These are phyloP conservation scores for Globisporangium barbulae DNA, from an alignment of 352 stramenopile species.

Conservation along the genomic window DNA sequence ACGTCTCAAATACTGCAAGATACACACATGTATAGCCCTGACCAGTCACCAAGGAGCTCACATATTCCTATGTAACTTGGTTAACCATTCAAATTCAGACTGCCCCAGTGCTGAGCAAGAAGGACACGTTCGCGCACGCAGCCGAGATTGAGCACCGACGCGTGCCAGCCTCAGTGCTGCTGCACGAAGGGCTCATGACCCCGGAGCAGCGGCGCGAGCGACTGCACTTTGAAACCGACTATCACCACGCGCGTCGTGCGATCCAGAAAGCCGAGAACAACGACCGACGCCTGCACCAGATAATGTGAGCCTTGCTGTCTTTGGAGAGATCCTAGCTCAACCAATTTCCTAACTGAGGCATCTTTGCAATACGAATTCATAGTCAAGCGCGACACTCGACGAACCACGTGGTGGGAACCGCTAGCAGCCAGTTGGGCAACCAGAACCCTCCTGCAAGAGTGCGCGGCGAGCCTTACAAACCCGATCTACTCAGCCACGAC, in stretches of 20 bases:
- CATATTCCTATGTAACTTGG: neutral
- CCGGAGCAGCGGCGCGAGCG: slow-evolving; percentile 66
- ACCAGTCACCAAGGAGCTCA: neutral
- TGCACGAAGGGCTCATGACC: slow-evolving; percentile 75
- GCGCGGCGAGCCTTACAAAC: slow-evolving; percentile 42
- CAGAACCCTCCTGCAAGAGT: slow-evolving; percentile 10
- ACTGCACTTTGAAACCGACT: slow-evolving; percentile 59
- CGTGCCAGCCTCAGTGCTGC: slow-evolving; percentile 43
- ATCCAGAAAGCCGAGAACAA: slow-evolving; percentile 59
- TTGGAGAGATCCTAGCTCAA: neutral
- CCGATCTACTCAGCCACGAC: slow-evolving; percentile 45
- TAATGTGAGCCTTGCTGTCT: slow-evolving; percentile 44
- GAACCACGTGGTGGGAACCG: slow-evolving; percentile 40
- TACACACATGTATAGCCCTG: neutral
- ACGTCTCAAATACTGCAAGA: neutral
- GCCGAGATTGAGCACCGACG: slow-evolving; percentile 42
- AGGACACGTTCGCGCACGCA: slow-evolving; percentile 41
- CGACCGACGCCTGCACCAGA: slow-evolving; percentile 59
- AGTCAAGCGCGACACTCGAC: slow-evolving; percentile 54
- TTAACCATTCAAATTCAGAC: slow-evolving; percentile 14
- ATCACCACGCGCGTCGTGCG: slow-evolving; percentile 43
- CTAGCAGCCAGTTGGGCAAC: neutral
- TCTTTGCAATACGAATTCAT: neutral
- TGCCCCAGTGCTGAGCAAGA: slow-evolving; percentile 43
- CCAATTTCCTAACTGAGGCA: neutral